Evolutionary conservation across 2,329 filamentous ascomycete species (phyloP), one percentile per base, ranked within the genome.

Genomic region (Colletotrichum horii): DNA sequence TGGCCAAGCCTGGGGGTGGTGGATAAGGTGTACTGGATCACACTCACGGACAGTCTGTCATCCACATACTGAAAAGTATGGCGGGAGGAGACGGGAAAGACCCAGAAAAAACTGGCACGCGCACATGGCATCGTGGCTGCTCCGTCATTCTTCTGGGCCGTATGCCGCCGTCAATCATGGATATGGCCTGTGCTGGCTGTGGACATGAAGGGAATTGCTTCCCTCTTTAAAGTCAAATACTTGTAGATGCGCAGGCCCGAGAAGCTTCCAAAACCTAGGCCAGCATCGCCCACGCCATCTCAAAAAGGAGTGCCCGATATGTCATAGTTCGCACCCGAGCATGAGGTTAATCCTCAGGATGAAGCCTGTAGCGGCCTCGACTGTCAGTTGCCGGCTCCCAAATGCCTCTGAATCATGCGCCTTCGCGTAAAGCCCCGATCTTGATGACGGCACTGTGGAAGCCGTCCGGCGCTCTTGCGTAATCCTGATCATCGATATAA

Each of bases 91-190:
- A 43, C 69, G 55, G 69, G 69, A 68, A 55, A 68, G 69, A 48
- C 69, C 69, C 73, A 72, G 64, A 67, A 61, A 72, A 64, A 43
- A 11, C 8, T 36, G 56, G 73, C 60, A 73, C 56, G 70, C 69
- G 56, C 70, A 75, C 73, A 75, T 68, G 73, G 70, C 70, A 68
- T 55, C 22, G 69, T 67, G 69, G 32, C 36, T 48, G 55, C 34
- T 66, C 38, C 61, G 28, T 61, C 28, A 34, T 71, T 36, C 26
- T 70, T 14, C 55, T 64, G 43, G 38, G 26, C 62, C 34, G 28
- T 34, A 30, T 69, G 36, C 66, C 43, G 55, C n/a, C 38, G 62
- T 56, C 62, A 55, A 26, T 34, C 34, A 38, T 56, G 55, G 58
- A 30, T 56, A 66, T 72, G 62, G 38, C 69, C 60, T 72, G 61